Evolutionary conservation across 2,329 filamentous ascomycete genomes (phyloP), one percentile per base, ranked within the genome.

Genomic region (Amesomyces nigricolor): DNA sequence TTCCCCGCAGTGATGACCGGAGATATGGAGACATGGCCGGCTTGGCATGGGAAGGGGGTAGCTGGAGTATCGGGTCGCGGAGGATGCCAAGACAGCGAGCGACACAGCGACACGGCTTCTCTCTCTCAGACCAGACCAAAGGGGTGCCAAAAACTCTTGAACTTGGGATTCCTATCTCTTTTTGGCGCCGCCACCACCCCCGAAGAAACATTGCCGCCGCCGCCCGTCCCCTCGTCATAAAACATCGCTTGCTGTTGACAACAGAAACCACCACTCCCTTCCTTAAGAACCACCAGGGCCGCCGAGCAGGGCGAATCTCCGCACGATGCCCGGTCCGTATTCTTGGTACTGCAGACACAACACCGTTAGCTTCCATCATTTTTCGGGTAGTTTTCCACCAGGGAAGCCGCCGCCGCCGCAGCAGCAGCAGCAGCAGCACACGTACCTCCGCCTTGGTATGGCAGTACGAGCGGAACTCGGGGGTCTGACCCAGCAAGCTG

Each of bases 391-490:
- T 32, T 8, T 10, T 32, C 30, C 30, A 10, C n/a, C 26, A n/a
- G 47, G 7, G 37, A 50, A 17, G 6, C 6, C 7, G 16, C n/a
- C 4, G 6, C 7, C n/a, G 16, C 5, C 26, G 17, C 8, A 7
- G 8, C 7, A 19, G 16, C 5, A 32, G 17, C 8, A 7, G 8
- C 40, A 39, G 30, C 26, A 32, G 42, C n/a, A 51, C 44, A 66
- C 77, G 64, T 68, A 83, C 81, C 78, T 85, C 82, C 30, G 83
- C 85, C 78, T 94, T 94, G 55, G 89, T 99, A 74, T 99, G 95
- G 77, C 94, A 99, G 76, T 97, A 99, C 69, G 91, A 96, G 71
- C 90, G 85, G 80, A 99, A 99, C 73, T 99, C 95, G 4, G 95
- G 92, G 6, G 94, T 99, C 77, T 97, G 92, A 53, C 92, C 95